Evolutionary conservation across 129 eudicot genomes (phyloP).

Genomic region (carrot (Daucus carota)): DH1_v3.0 NC_030383.2:11419501-11420000

Average conservation of each 20-base stretch:
- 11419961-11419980: neutral
- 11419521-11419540: slow-evolving; percentile 19
- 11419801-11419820: slow-evolving; percentile 30
- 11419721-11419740: neutral
- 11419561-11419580: slow-evolving; percentile 72
- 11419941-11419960: neutral
- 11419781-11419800: slow-evolving; percentile 33
- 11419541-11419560: slow-evolving; percentile 65
- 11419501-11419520: neutral
- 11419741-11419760: slow-evolving; percentile 25
- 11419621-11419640: slow-evolving; percentile 56
- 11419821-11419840: neutral
- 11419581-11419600: slow-evolving; percentile 36
- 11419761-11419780: slow-evolving; percentile 33
- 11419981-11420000: neutral
- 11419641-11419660: slow-evolving; percentile 26
- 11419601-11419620: slow-evolving; percentile 39
- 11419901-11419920: neutral
- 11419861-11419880: slow-evolving; percentile 18
- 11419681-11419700: slow-evolving; percentile 56
- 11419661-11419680: slow-evolving; percentile 37
- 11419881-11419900: slow-evolving; percentile 38
- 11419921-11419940: neutral
- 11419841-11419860: slow-evolving; percentile 8
- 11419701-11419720: slow-evolving; percentile 21